Evolutionary conservation across 139 green algal species (phyloP).

Genomic region (Ostreobium quekettii): DNA sequence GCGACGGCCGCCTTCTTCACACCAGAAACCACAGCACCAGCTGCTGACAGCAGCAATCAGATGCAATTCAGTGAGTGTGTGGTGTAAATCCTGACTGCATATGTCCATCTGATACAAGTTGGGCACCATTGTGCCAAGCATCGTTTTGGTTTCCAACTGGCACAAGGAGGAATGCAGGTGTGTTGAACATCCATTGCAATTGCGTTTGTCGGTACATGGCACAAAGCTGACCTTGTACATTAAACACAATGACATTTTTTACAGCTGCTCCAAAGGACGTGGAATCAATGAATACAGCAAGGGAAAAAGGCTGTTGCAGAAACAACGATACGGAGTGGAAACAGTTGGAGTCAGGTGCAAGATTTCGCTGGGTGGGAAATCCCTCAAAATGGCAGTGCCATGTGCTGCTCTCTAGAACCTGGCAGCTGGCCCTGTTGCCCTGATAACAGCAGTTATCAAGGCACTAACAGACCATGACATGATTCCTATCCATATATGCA

Average conservation of each 20-base stretch:
- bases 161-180: background rate
- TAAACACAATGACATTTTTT: background rate
- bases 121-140: background rate
- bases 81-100: background rate
- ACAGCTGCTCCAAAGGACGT: background rate
- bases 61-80: background rate
- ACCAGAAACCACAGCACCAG: background rate
- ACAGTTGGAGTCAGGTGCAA: background rate
- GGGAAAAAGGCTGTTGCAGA: background rate
- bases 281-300: constrained; percentile 3
- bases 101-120: background rate
- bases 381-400: too few species aligned
- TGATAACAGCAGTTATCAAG: background rate
- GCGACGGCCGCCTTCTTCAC: background rate
- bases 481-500: background rate
- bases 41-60: background rate
- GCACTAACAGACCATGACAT: background rate
- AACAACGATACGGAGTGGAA: background rate
- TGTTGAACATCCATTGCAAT: background rate
- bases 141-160: background rate
- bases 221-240: background rate
- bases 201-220: background rate
- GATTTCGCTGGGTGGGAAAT: background rate
- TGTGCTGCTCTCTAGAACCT: too few species aligned
- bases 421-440: too few species aligned